Evolutionary conservation across 305 asterid genomes (phyloP).

Genomic region (Fraxinus sp.): DNA sequence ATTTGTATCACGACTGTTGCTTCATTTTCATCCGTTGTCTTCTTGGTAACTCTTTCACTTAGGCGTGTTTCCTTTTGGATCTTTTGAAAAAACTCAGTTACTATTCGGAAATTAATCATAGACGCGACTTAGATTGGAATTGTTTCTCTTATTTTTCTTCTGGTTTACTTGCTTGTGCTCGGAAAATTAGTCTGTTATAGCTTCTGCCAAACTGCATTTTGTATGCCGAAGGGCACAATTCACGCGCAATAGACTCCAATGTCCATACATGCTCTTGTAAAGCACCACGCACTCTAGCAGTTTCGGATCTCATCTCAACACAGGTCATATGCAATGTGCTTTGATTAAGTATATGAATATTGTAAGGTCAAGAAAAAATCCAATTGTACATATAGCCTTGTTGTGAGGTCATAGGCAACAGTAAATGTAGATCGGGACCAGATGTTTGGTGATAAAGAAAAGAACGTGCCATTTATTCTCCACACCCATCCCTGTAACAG

Average conservation of each 20-base stretch:
- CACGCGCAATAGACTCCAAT: no score
- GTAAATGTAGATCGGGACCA: background rate
- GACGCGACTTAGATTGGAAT: background rate
- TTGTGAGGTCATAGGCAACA: no score
- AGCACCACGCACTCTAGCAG: no score
- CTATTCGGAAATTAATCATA: constrained; percentile 7
- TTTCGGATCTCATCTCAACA: no score
- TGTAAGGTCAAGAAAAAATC: no score
- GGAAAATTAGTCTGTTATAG: background rate
- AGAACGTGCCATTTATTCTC: background rate
- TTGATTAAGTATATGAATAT: no score
- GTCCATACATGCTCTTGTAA: no score
- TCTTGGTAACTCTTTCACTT: background rate
- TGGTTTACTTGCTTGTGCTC: background rate
- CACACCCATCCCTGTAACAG: background rate
- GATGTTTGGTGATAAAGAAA: background rate
- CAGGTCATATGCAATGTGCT: no score
- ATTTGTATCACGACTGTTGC: constrained; percentile 11
- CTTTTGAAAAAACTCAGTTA: constrained; percentile 6
- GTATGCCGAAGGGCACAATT: background rate
- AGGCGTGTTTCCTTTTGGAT: constrained; percentile 12
- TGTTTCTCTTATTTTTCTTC: background rate
- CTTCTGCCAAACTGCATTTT: background rate
- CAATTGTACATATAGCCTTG: no score
- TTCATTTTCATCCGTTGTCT: constrained; percentile 4